Conservation (phyloP, 495 filamentous ascomycete species). For the Xylaria telfairii region DNA sequence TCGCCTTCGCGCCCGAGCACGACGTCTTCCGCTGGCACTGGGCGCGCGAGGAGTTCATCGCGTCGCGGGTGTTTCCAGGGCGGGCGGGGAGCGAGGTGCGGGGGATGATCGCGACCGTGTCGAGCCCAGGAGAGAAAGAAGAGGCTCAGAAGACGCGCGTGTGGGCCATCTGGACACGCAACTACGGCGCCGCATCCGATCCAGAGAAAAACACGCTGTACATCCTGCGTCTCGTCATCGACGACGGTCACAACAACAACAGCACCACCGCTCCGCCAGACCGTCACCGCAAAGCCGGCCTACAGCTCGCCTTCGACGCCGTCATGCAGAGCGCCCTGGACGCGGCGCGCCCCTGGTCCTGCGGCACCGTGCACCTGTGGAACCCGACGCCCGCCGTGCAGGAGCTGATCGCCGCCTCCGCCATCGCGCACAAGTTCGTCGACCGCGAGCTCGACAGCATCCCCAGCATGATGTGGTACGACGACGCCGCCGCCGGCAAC, state of each 20-base stretch:
- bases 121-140: slow-evolving; percentile 27
- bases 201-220: slow-evolving; percentile 71
- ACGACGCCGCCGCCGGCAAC: slow-evolving; percentile 41
- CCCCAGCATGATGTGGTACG: slow-evolving; percentile 61
- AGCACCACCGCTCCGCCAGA: background rate
- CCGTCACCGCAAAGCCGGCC: slow-evolving; percentile 44
- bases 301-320: slow-evolving; percentile 64
- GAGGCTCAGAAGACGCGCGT: slow-evolving; percentile 48
- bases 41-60: slow-evolving; percentile 83
- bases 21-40: slow-evolving; percentile 85
- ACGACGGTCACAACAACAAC: slow-evolving; percentile 52
- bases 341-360: slow-evolving; percentile 51
- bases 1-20: slow-evolving; percentile 76
- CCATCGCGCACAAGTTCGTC: slow-evolving; percentile 49
- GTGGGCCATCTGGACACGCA: slow-evolving; percentile 84
- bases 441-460: slow-evolving; percentile 59
- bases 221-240: slow-evolving; percentile 78
- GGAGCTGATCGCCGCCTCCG: slow-evolving; percentile 46
- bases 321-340: slow-evolving; percentile 48
- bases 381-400: slow-evolving; percentile 50
- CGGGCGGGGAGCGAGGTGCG: slow-evolving; percentile 59
- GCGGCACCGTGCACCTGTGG: slow-evolving; percentile 57
- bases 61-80: slow-evolving; percentile 51
- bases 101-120: slow-evolving; percentile 61
- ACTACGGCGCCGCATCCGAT: slow-evolving; percentile 56